phyloP scores from a whole-genome alignment of 352 stramenopile species.

The Globisporangium apiculatum region DNA sequence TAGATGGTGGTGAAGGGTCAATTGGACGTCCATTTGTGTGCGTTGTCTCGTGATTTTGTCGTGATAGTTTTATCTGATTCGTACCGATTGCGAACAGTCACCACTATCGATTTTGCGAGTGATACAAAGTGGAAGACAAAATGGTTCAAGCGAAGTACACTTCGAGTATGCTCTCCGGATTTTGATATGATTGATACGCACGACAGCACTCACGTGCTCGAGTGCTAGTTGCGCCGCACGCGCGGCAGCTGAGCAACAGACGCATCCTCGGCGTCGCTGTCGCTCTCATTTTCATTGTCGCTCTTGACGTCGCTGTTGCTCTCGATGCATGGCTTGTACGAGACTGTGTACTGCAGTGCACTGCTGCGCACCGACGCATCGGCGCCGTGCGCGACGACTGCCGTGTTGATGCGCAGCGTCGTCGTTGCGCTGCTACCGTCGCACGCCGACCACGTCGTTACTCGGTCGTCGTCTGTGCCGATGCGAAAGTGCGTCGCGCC shows the following conservation, averaged over 20 bases:
- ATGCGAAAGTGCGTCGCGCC: slow-evolving; percentile 11
- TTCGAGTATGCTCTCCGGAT: no score
- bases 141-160: no score
- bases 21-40: no score
- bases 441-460: slow-evolving; percentile 23
- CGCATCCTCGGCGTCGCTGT: not conserved
- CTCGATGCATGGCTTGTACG: slow-evolving; percentile 7
- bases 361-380: slow-evolving; percentile 6
- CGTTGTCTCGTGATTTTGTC: no score
- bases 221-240: not conserved
- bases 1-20: slow-evolving; percentile 3
- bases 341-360: slow-evolving; percentile 5
- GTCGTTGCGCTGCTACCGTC: slow-evolving; percentile 1
- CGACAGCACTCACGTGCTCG: no score
- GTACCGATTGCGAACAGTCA: no score
- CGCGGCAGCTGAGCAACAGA: not conserved
- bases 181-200: no score
- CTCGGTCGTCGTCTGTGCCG: not conserved
- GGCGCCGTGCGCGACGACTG: slow-evolving; percentile 17
- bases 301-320: not conserved
- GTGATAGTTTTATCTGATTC: no score
- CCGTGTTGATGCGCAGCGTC: slow-evolving; percentile 21
- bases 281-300: not conserved
- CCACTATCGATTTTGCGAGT: no score
- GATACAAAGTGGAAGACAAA: no score